Conservation (phyloP, 2,329 filamentous ascomycete genomes). For the Ophiostoma himal-ulmi region DNA sequence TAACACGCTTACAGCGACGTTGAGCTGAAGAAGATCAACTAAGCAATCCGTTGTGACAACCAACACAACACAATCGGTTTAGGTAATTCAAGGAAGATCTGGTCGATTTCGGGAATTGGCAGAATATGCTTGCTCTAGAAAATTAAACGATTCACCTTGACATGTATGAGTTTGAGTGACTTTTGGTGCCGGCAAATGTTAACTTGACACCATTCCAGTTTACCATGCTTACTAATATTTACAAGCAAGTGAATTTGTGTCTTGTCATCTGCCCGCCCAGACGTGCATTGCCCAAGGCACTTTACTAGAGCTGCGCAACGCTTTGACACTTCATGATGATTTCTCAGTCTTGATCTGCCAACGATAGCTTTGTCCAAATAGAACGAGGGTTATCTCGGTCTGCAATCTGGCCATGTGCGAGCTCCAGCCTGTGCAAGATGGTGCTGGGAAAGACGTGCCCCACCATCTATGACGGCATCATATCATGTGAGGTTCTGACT, state of each 20-base stretch:
- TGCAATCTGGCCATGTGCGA: background rate
- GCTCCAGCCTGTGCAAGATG: background rate
- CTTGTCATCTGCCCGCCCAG: no score
- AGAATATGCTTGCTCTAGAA: background rate
- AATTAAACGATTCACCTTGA: background rate
- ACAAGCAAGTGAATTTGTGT: no score
- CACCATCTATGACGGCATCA: conserved; percentile 18
- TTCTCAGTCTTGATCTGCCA: background rate
- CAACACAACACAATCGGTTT: background rate
- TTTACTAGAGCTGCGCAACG: background rate
- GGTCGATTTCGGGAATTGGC: background rate
- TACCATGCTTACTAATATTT: background rate
- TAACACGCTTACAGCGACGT: conserved; percentile 32
- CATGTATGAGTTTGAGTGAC: background rate
- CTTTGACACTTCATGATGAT: background rate
- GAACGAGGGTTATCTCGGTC: background rate
- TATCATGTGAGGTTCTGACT: background rate
- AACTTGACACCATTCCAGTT: no score
- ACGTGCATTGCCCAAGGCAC: background rate
- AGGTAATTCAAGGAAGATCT: background rate
- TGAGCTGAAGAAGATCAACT: conserved; percentile 33
- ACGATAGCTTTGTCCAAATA: background rate
- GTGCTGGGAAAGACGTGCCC: conserved; percentile 8
- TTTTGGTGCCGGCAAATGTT: background rate
- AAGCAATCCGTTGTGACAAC: conserved; percentile 14